Evolutionary conservation across 352 stramenopile genomes (phyloP), one percentile per base, ranked within the genome.

Genomic region (Aphanomyces stellatus): DNA sequence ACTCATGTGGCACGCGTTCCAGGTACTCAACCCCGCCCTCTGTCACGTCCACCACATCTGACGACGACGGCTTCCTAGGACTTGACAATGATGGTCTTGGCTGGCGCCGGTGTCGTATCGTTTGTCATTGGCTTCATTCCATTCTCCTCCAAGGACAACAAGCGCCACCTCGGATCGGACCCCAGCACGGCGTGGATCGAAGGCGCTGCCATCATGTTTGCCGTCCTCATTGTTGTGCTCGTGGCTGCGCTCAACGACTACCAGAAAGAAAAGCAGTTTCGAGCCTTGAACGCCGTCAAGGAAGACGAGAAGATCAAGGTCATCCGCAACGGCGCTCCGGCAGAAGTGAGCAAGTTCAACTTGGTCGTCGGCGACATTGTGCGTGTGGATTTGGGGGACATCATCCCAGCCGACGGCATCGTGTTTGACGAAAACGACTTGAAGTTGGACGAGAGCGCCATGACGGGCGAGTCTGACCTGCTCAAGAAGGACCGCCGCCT

Each of bases 191-290:
- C 53, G 19, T 62, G 53, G 53, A 62, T 62, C 53, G 53, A 48
- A 62, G 34, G 53, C 31, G 74, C 78, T 15, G 88, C 55, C 0
- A 64, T 98, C 61, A 69, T 98, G 5, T 56, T 83, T 28, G 88
- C 92, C 0, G 92, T 98, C 19, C 62, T 85, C 7, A 88, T 96
- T 51, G 92, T 97, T 11, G 82, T 91, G n/a, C 65, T 96, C 11
- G 86, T 97, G 3, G 93, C 86, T 1, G 88, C 88, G 2, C 73
- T 77, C 24, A 96, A 95, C 71, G 85, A 96, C 69, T 96, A 96
- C 73, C 75, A 66, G 7, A 84, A 84, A 65, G 76, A 84, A 33
- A 24, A 77, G 46, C 76, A 84, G 67, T 84, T 84, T 62, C 43
- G 49, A 3, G 49, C 56, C 3, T 22, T 71, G 46, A 73, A 81